phyloP scores from a whole-genome alignment of 2,329 filamentous ascomycete species.

The Ascochyta lentis region DNA sequence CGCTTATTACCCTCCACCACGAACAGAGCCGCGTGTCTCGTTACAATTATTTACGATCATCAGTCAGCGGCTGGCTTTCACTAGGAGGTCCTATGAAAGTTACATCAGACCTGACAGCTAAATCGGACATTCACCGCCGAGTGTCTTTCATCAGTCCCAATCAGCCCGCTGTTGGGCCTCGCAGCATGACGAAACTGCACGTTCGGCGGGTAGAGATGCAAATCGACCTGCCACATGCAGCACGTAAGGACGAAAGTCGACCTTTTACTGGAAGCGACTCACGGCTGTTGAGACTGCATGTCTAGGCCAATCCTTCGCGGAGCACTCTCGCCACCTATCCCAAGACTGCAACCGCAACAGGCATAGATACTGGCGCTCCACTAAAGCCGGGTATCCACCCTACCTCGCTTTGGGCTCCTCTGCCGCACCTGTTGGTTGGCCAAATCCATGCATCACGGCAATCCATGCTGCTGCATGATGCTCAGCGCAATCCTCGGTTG shows the following conservation, averaged over 20 bases:
- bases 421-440: constrained; percentile 32
- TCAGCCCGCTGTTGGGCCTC: constrained; percentile 2
- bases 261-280: constrained; percentile 6
- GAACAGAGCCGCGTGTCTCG: constrained; percentile 30
- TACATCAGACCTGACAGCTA: not conserved
- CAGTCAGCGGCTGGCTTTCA: not conserved
- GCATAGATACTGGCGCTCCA: constrained; percentile 22
- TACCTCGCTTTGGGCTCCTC: constrained; percentile 23
- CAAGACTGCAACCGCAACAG: not conserved
- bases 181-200: constrained; percentile 5
- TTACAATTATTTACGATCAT: not conserved
- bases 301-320: constrained; percentile 6
- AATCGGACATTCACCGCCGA: constrained; percentile 1
- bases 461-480: constrained; percentile 21
- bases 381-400: constrained; percentile 24
- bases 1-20: constrained; percentile 25
- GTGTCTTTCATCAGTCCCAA: constrained; percentile 7
- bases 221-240: not conserved
- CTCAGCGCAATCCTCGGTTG: constrained; percentile 25
- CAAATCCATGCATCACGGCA: constrained; percentile 24
- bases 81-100: not conserved
- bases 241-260: not conserved
- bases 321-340: constrained; percentile 6
- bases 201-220: not conserved
- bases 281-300: constrained; percentile 1